Evolutionary conservation across 129 eudicot species (phyloP), one percentile per base, ranked within the genome.

Genomic region (Chrysanthemum seticuspe): DNA sequence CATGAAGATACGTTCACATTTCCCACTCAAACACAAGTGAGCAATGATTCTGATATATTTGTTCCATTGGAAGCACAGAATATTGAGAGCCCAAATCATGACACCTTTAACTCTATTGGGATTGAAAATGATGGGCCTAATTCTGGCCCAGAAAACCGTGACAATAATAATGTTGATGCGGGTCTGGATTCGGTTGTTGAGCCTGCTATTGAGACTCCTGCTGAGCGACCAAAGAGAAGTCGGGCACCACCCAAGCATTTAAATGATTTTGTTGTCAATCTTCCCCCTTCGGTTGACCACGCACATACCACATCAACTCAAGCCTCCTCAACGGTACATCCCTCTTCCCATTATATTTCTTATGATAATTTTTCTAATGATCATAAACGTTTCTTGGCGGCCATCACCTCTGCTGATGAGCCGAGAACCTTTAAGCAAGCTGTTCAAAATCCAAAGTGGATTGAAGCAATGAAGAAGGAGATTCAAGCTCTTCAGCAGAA

Each of bases 231-330:
- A 19, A 59, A 19, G 65, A 21, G 65, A 9, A 29, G 16, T 9
- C 40, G 65, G 13, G 6, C 65, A 19, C 65, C 2, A 21, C 65
- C 65, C 2, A 62, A 62, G 10, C 47, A 16, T 0, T 62, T 62
- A 5, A 16, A 62, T 29, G 67, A 62, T 25, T 62, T 62, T 14
- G 3, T 62, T 27, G 67, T 62, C 8, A 11, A 62, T 25, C 45
- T 62, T 62, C 21, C 67, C 67, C 67, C 67, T 25, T 62, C 67
- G 67, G 67, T 62, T 11, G 47, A 62, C 67, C 67, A 62, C 2
- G 16, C 67, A 62, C 45, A 29, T 11, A 62, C 47, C 47, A 8
- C 67, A 62, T 2, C 67, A 29, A 4, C 34, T 29, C 34, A 29
- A 29, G 4, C 34, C 3, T 2, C 34, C 34, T 29, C 34, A 29